Base-by-base conservation (phyloP, 1,284 basidiomycete genomes). In the Rhodotorula sp. region DNA sequence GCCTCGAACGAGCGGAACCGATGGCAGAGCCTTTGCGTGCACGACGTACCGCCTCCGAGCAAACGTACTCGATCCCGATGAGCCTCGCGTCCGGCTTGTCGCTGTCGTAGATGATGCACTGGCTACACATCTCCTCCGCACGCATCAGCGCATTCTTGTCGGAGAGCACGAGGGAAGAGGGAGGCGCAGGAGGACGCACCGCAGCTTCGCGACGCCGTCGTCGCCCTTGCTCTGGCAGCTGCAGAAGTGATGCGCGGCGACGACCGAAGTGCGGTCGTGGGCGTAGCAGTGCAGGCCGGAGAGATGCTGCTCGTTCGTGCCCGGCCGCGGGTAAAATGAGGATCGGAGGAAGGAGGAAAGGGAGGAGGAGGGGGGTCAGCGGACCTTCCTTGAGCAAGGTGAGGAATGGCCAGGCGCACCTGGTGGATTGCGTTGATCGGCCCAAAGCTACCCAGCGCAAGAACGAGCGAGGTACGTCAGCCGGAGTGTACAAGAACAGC, bases 31-130 rank as follows among this genome's bases (percentile, higher is more conserved):
- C n/a, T n/a, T n/a, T n/a, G n/a, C 34, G 19, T 19, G 21, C 7
- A 17, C 3, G 10, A 63, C 62, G 37, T 39, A 63, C 62, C 29
- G 84, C 80, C 65, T 85, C 84, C 6, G 82, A 80, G 39, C 86
- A 81, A 67, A 87, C 83, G 72, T 87, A 87, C 77, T 86, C 86
- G 58, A 87, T 83, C 1, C 66, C 67, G 29, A 68, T 85, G 58
- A 86, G 80, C 57, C 82, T 82, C 15, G 86, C 85, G 64, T 84
- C 81, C 3, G 82, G 79, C 55, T 80, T 77, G 51, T 83, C 83
- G 0, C 83, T 83, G 78, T 86, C 85, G 75, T 86, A 86, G 66
- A 73, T 73, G 54, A 73, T 13, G 32, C 72, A 74, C 37, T 74
- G 72, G 27, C 65, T 53, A 25, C 53, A 32, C n/a, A 19, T 22